These are phyloP conservation scores for Mariannaea sp. DNA, from an alignment of 2,329 filamentous ascomycete species.

Conservation along the genomic window DNA sequence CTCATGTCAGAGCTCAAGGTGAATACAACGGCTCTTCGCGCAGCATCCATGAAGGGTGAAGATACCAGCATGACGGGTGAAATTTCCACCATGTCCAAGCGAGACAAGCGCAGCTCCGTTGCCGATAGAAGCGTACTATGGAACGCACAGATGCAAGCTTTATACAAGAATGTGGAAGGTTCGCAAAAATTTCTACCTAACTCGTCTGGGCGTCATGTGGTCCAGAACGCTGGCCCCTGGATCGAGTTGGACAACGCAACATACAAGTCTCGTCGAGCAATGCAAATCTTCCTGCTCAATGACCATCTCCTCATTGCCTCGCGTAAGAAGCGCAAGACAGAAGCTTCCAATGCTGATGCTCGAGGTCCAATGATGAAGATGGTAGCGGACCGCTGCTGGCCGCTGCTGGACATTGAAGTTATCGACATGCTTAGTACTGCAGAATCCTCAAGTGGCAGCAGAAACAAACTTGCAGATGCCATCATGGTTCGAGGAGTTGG, in stretches of 20 bases:
- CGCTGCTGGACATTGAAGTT: slow-evolving; percentile 88
- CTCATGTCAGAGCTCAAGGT: slow-evolving; percentile 91
- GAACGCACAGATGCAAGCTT: slow-evolving; percentile 71
- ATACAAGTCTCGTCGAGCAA: slow-evolving; percentile 87
- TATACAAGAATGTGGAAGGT: slow-evolving; percentile 97
- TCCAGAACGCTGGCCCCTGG: slow-evolving; percentile 92
- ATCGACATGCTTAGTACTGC: slow-evolving; percentile 78
- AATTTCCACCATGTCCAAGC: slow-evolving; percentile 59
- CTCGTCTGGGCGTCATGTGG: slow-evolving; percentile 86
- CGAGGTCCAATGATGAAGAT: slow-evolving; percentile 71
- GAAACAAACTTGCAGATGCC: slow-evolving; percentile 76
- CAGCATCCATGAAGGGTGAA: slow-evolving; percentile 59
- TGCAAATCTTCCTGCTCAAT: slow-evolving; percentile 91
- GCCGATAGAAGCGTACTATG: slow-evolving; percentile 68
- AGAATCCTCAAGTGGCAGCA: slow-evolving; percentile 53
- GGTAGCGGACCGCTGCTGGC: slow-evolving; percentile 93
- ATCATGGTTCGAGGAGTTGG: slow-evolving; percentile 88
- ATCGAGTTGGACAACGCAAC: slow-evolving; percentile 97
- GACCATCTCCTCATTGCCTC: slow-evolving; percentile 92
- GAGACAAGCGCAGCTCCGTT: slow-evolving; percentile 89
- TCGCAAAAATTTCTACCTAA: slow-evolving; percentile 97
- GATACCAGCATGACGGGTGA: slow-evolving; percentile 55
- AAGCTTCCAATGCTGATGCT: slow-evolving; percentile 59
- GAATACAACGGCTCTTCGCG: slow-evolving; percentile 69
- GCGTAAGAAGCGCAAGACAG: slow-evolving; percentile 87